phyloP scores from a whole-genome alignment of 768 basidiomycete species.

The Leccinum aurantiacum region DNA sequence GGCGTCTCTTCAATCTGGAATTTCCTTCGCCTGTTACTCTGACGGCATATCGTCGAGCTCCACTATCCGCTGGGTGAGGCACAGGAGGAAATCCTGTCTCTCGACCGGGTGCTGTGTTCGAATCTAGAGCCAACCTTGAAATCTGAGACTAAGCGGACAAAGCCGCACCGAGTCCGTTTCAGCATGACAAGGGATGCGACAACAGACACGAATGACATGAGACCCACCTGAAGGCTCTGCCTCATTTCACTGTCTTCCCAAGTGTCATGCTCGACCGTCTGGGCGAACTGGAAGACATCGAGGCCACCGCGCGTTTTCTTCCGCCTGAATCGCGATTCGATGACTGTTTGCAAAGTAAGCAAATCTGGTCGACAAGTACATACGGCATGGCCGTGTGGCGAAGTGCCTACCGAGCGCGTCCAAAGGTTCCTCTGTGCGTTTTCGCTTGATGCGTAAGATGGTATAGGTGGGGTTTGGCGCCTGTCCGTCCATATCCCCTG shows the following conservation, averaged over 20 bases:
- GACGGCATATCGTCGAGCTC: slow-evolving; percentile 53
- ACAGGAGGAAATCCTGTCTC: slow-evolving; percentile 11
- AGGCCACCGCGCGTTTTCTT: slow-evolving; percentile 58
- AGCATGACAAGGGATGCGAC: neutral
- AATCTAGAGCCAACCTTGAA: slow-evolving; percentile 49
- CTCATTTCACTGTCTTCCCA: slow-evolving; percentile 63
- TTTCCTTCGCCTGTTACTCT: slow-evolving; percentile 20
- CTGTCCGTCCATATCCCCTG: slow-evolving; percentile 24
- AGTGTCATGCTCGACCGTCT: slow-evolving; percentile 67
- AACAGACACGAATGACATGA: neutral
- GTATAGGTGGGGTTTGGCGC: slow-evolving; percentile 50
- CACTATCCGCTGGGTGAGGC: slow-evolving; percentile 36
- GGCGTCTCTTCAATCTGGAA: slow-evolving; percentile 24
- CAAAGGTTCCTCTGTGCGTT: slow-evolving; percentile 77
- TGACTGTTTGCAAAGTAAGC: slow-evolving; percentile 40
- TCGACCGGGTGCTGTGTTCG: slow-evolving; percentile 22
- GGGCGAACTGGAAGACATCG: slow-evolving; percentile 78
- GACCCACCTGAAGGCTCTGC: slow-evolving; percentile 61
- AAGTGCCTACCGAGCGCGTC: slow-evolving; percentile 68
- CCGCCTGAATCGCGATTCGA: slow-evolving; percentile 58
- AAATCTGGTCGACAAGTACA: slow-evolving; percentile 15
- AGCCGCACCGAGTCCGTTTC: neutral
- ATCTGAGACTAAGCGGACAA: slow-evolving; percentile 49
- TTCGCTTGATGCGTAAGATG: slow-evolving; percentile 79
- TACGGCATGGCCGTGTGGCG: slow-evolving; percentile 9